A percentile compares a stretch with the other conserved stretches of the same genome.
Conservation (phyloP, 176 grass and related monocot genomes). For the Aegilops umbellulata region DNA sequence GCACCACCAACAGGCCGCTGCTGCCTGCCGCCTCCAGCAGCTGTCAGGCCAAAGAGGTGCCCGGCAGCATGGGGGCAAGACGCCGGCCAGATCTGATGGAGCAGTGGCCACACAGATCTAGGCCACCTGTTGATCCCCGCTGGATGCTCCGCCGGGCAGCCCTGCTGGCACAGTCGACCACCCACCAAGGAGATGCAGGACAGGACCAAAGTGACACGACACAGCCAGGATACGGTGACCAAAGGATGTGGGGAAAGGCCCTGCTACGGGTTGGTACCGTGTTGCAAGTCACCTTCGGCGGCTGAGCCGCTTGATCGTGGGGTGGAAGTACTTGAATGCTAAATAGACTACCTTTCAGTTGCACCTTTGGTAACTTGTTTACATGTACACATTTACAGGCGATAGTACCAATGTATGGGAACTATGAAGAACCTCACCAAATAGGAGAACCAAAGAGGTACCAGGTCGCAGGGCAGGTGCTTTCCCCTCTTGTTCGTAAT, state of each 20-base stretch:
- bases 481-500: background rate
- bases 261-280: too few species aligned
- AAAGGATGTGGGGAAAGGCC: too few species aligned
- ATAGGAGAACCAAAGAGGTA: conserved; percentile 72
- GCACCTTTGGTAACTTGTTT: conserved; percentile 26
- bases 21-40: background rate
- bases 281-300: too few species aligned
- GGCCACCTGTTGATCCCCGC: background rate
- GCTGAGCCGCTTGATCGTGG: too few species aligned
- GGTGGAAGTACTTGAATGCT: background rate
- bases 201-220: too few species aligned
- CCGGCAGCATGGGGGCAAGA: background rate
- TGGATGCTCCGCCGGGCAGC: too few species aligned
- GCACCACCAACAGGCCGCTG: background rate
- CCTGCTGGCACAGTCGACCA: too few species aligned
- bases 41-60: background rate
- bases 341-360: background rate
- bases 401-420: conserved; percentile 72
- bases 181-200: too few species aligned
- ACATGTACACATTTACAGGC: conserved; percentile 49
- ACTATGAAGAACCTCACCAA: conserved; percentile 63
- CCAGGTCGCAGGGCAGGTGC: conserved; percentile 82
- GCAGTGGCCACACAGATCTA: background rate
- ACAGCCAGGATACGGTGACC: too few species aligned
- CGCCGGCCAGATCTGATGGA: background rate